Evolutionary conservation across 2,329 filamentous ascomycete species (phyloP).

Genomic region (Pseudonectria buxi): DNA sequence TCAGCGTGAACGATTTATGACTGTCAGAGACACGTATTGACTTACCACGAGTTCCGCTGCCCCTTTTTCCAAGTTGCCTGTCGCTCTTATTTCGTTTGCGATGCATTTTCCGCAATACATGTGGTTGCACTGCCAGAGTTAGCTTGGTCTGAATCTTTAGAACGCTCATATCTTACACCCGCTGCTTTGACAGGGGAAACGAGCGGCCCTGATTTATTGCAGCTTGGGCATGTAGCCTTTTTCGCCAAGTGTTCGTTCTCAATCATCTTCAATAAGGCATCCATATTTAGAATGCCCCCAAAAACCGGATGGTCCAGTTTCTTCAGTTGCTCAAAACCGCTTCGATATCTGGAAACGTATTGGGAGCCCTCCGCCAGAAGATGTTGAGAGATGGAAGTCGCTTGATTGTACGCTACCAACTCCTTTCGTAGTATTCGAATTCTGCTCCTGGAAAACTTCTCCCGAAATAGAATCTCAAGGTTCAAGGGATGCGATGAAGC

Average conservation of each 20-base stretch:
- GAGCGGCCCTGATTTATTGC: not conserved
- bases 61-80: too few relatives aligned
- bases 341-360: conserved; percentile 6
- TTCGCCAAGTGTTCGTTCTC: conserved; percentile 6
- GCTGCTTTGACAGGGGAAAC: not conserved
- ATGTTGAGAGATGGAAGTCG: not conserved
- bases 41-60: too few relatives aligned
- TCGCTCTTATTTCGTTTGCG: not conserved
- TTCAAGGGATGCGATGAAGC: conserved; percentile 22
- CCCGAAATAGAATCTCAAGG: conserved; percentile 21
- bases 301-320: conserved; percentile 4
- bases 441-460: not conserved
- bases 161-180: conserved; percentile 5
- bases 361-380: too few relatives aligned
- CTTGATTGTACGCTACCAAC: not conserved
- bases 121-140: conserved; percentile 26
- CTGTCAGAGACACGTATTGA: too few relatives aligned
- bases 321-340: conserved; percentile 9
- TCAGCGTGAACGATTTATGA: too few relatives aligned
- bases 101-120: conserved; percentile 25
- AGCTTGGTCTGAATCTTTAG: conserved; percentile 1
- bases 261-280: conserved; percentile 4
- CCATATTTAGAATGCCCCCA: conserved; percentile 15
- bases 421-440: too few relatives aligned
- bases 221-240: conserved; percentile 5